phyloP scores from a whole-genome alignment of 805 yeast species.

The Metahyphopichia silvanorum region DNA sequence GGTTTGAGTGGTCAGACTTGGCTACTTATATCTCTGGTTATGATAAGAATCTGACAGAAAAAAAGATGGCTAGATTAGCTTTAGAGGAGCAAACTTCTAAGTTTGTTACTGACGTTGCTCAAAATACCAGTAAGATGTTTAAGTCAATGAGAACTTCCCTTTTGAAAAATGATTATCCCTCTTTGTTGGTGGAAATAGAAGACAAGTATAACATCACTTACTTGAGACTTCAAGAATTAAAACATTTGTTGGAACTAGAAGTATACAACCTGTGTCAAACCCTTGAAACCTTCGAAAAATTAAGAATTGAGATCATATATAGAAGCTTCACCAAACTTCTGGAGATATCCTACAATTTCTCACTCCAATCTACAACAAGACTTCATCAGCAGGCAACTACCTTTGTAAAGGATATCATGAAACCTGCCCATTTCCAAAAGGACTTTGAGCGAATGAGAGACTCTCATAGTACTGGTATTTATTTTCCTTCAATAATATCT shows the following conservation, averaged over 20 bases:
- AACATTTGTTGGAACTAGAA: slow-evolving; percentile 28
- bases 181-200: slow-evolving; percentile 25
- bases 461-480: slow-evolving; percentile 34
- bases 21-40: slow-evolving; percentile 18
- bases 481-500: slow-evolving; percentile 32
- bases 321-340: slow-evolving; percentile 29
- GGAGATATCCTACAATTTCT: slow-evolving; percentile 27
- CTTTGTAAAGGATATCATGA: slow-evolving; percentile 16
- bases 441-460: slow-evolving; percentile 23
- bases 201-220: slow-evolving; percentile 31
- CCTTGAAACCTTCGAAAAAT: slow-evolving; percentile 33
- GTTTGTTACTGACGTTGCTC: slow-evolving; percentile 22
- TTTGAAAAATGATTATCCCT: slow-evolving; percentile 25
- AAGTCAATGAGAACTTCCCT: slow-evolving; percentile 29
- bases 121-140: slow-evolving; percentile 29
- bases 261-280: slow-evolving; percentile 15
- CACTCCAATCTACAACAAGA: slow-evolving; percentile 20
- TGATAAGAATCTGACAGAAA: slow-evolving; percentile 1
- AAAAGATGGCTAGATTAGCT: slow-evolving; percentile 1
- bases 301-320: slow-evolving; percentile 31
- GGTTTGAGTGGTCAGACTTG: slow-evolving; percentile 43
- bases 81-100: slow-evolving; percentile 6
- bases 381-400: slow-evolving; percentile 20
- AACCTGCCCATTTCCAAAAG: slow-evolving; percentile 13
- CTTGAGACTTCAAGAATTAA: slow-evolving; percentile 27